Evolutionary conservation across 2,329 filamentous ascomycete genomes (phyloP).

Genomic region (Penicillium sp.): DNA sequence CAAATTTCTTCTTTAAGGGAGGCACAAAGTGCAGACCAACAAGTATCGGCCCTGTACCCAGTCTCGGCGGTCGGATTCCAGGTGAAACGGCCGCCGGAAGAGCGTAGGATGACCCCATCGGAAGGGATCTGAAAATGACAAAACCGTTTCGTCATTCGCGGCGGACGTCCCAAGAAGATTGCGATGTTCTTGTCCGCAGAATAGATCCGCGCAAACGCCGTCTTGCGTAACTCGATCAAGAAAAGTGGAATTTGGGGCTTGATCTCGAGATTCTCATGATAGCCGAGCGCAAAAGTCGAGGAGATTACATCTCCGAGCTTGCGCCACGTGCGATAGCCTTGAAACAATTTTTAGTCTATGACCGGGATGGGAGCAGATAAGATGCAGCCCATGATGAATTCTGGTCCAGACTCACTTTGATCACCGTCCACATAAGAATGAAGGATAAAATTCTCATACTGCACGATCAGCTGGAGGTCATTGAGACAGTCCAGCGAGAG

Average conservation of each 20-base stretch:
- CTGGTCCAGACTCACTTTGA: conserved; percentile 32
- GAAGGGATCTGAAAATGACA: conserved; percentile 34
- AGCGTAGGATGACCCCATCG: conserved; percentile 3
- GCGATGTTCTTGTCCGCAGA: conserved; percentile 45
- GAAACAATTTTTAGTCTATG: neutral
- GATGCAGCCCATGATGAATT: neutral
- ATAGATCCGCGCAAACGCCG: conserved; percentile 39
- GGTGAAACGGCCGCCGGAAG: neutral
- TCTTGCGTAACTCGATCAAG: conserved; percentile 35
- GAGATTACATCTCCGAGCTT: conserved; percentile 43
- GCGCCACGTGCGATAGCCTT: conserved; percentile 44
- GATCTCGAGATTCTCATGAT: conserved; percentile 38
- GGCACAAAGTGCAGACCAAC: conserved; percentile 25
- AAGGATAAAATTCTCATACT: conserved; percentile 46
- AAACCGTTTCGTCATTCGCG: conserved; percentile 38
- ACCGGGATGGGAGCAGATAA: neutral
- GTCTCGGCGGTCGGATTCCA: conserved; percentile 16
- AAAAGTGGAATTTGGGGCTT: conserved; percentile 28
- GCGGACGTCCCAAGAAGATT: conserved; percentile 45
- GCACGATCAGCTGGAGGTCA: conserved; percentile 42
- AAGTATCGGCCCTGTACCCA: conserved; percentile 22
- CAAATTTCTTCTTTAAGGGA: conserved; percentile 24
- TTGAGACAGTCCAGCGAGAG: conserved; percentile 35
- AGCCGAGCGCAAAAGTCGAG: conserved; percentile 44
- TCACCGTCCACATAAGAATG: conserved; percentile 42